Base-by-base conservation (phyloP, 306 rosid species). In the Acacia melanoxylon region DNA sequence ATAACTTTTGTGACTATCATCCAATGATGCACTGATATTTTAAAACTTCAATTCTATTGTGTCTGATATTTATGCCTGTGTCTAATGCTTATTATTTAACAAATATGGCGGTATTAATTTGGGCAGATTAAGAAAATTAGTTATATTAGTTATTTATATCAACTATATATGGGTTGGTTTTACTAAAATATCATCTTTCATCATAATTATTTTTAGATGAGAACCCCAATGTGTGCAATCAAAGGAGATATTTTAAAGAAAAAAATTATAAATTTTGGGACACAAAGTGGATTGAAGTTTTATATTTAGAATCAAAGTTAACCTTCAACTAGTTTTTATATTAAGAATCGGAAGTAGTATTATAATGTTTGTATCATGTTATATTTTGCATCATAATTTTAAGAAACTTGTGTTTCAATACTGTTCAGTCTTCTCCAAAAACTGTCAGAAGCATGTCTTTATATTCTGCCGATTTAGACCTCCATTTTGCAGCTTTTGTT, bases 381-480 rank as follows among this genome's bases (percentile, higher is more conserved):
- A 25, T 59, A 35, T 61, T 22, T 61, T 6, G 16, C 5, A 24
- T 4, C 67, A 61, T 61, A 25, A 19, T 25, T 62, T 62, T 27
- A 76, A 83, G 85, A 79, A 82, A 81, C 87, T 84, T 84, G 78
- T 87, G 86, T 81, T 79, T 84, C 86, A 52, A 68, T 75, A 84
- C 83, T 86, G 87, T 66, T 80, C 27, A 63, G 86, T 86, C 86
- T 84, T 83, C 79, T 74, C 84, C 81, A 79, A 76, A 73, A 77
- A 56, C 70, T 89, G 87, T 77, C 89, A 89, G 86, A 87, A 78
- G 58, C 77, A 78, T 78, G 85, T 86, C 77, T 78, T 77, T 76
- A 83, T 82, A 85, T 83, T 88, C 82, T 74, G 79, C 84, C 61
- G 66, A 80, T 72, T 81, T 51, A 42, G 70, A 78, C 68, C 80